Conservation (phyloP, 139 green algal genomes). For the Deuterostichococcus epilithicus region DNA sequence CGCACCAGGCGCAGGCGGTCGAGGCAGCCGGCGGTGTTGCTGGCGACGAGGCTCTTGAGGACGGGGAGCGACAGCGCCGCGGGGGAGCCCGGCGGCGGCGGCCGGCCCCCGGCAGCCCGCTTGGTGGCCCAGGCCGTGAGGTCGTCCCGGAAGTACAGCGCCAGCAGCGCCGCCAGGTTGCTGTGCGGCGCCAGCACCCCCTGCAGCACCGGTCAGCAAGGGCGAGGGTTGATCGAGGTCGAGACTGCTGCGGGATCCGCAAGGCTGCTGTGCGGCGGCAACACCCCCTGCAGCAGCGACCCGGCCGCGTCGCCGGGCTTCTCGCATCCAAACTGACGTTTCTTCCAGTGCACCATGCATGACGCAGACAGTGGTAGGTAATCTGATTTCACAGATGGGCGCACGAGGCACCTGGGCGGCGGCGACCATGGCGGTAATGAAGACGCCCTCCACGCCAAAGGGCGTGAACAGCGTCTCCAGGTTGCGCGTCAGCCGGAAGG, state of each 20-base stretch:
- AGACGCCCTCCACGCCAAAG: constrained; percentile 88
- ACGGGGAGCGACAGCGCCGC: too few species aligned
- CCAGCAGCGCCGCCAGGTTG: constrained; percentile 58
- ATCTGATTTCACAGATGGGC: constrained; percentile 2
- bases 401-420: constrained; percentile 43
- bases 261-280: constrained; percentile 27
- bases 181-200: constrained; percentile 28
- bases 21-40: constrained; percentile 33
- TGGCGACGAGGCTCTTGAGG: constrained; percentile 37
- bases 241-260: constrained; percentile 27
- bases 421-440: constrained; percentile 61
- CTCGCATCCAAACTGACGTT: too few species aligned
- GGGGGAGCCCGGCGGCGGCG: constrained; percentile 17
- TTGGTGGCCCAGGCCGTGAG: constrained; percentile 36
- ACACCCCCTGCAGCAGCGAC: constrained; percentile 18
- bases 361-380: neutral
- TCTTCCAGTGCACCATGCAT: too few species aligned
- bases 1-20: constrained; percentile 5
- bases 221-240: too few species aligned
- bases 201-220: constrained; percentile 26
- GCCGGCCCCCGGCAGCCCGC: constrained; percentile 17
- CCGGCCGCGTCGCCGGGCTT: too few species aligned
- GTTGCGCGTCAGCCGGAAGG: constrained; percentile 97
- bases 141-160: constrained; percentile 83
- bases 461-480: constrained; percentile 90